A percentile compares a stretch with the other conserved stretches of the same genome.
Conservation (phyloP, 441 rosid genomes). For the Euphorbia corollata region DNA sequence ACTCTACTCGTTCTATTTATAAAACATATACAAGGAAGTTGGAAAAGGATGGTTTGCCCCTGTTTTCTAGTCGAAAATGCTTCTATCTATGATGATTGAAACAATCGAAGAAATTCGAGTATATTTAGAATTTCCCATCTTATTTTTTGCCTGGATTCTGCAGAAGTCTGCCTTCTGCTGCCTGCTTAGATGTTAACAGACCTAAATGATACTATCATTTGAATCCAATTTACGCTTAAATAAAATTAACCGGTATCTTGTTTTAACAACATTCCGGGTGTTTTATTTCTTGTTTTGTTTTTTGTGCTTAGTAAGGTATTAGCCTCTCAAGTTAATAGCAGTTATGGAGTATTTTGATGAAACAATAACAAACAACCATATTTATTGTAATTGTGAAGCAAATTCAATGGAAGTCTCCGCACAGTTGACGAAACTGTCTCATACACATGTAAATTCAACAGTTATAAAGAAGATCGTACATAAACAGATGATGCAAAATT, state of each 20-base stretch:
- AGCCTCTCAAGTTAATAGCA: not conserved
- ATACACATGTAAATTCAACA: not conserved
- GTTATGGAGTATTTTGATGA: not conserved
- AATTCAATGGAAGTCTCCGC: not conserved
- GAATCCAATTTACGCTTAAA: not conserved
- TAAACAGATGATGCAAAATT: not conserved
- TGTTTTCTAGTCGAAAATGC: not conserved
- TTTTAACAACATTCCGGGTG: not conserved
- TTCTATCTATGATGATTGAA: not conserved
- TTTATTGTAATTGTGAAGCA: not conserved
- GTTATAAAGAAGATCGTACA: not conserved
- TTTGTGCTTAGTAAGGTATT: not conserved
- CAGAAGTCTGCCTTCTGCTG: not conserved
- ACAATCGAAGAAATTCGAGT: not conserved
- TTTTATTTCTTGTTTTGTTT: too few relatives aligned
- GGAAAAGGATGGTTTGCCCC: not conserved
- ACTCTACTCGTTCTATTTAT: slow-evolving; percentile 2
- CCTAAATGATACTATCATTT: not conserved
- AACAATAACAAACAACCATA: not conserved
- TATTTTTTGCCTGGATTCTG: not conserved
- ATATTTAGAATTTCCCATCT: not conserved
- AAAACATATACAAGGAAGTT: slow-evolving; percentile 11
- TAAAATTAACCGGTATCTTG: not conserved
- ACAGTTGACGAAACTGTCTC: not conserved
- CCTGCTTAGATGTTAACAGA: not conserved